These are phyloP conservation scores for Noccaea caerulescens DNA, from an alignment of 345 rosid species.

Conservation along the genomic window DNA sequence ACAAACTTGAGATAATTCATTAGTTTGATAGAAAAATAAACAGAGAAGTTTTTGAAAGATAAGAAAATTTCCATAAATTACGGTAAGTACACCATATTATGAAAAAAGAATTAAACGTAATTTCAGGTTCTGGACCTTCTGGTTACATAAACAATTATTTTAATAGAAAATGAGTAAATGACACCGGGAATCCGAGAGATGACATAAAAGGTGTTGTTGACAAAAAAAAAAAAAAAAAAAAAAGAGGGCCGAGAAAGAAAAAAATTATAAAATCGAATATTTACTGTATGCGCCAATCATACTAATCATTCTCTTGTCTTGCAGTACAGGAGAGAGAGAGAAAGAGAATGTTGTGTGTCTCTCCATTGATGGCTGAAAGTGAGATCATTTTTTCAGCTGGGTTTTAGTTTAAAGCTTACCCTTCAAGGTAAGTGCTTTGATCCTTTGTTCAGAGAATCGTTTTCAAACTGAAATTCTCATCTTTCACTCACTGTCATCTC, in stretches of 20 bases:
- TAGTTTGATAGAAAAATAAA: background rate
- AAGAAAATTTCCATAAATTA: background rate
- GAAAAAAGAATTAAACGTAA: background rate
- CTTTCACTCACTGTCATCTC: constrained; percentile 27
- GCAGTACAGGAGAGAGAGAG: constrained; percentile 24
- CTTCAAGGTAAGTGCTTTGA: constrained; percentile 25
- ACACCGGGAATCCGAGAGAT: background rate
- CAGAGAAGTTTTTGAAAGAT: background rate
- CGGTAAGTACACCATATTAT: constrained; percentile 2
- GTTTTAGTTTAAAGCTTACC: constrained; percentile 10
- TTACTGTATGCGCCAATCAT: constrained; percentile 31
- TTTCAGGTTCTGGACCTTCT: background rate
- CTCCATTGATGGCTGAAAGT: constrained; percentile 33
- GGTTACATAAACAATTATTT: background rate
- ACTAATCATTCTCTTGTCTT: constrained; percentile 39
- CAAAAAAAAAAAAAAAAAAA: background rate
- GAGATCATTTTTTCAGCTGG: background rate
- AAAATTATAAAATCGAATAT: constrained; percentile 16
- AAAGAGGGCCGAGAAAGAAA: background rate
- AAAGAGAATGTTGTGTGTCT: constrained; percentile 25
- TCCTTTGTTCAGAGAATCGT: constrained; percentile 12
- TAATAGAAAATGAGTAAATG: constrained; percentile 9
- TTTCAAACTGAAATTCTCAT: background rate
- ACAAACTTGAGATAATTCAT: background rate
- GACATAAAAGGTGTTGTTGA: constrained; percentile 10